These are phyloP conservation scores for Ganoderma lingzhi DNA, from an alignment of 1,284 basidiomycete species.

Conservation along the genomic window DNA sequence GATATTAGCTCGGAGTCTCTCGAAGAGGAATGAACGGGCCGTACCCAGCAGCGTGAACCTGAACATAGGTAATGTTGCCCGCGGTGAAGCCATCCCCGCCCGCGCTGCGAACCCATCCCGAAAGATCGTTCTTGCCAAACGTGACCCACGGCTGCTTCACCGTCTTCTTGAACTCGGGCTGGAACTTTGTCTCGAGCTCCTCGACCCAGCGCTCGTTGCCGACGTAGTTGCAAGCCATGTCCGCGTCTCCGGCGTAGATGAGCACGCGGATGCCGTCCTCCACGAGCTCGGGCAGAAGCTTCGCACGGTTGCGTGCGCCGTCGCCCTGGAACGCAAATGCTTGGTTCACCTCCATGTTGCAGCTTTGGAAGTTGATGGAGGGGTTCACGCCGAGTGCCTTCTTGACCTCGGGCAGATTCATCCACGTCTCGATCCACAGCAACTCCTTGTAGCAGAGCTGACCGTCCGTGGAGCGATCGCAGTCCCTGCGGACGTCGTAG, in stretches of 20 bases:
- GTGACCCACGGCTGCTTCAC: conserved; percentile 64
- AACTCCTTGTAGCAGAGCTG: conserved; percentile 82
- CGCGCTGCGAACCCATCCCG: conserved; percentile 68
- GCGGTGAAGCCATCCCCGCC: conserved; percentile 66
- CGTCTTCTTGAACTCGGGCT: conserved; percentile 67
- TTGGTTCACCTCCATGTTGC: conserved; percentile 72
- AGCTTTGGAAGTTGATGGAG: conserved; percentile 59
- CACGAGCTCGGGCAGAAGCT: conserved; percentile 79
- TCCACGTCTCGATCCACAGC: conserved; percentile 82
- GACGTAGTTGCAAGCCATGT: conserved; percentile 86
- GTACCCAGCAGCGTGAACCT: conserved; percentile 77
- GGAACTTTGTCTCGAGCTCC: conserved; percentile 69
- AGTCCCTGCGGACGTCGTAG: conserved; percentile 87
- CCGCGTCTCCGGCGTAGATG: conserved; percentile 85
- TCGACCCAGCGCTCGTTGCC: conserved; percentile 81
- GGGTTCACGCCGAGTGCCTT: conserved; percentile 78
- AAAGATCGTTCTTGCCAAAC: conserved; percentile 50
- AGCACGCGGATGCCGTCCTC: conserved; percentile 81
- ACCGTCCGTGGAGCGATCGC: conserved; percentile 75
- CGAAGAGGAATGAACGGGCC: conserved; percentile 34
- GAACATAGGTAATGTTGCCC: conserved; percentile 81
- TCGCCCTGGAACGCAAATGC: conserved; percentile 81
- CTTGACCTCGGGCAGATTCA: conserved; percentile 80
- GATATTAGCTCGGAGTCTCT: background rate
- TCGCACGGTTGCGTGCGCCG: conserved; percentile 81